These are phyloP conservation scores for Penicillium sp. DNA, from an alignment of 2,329 filamentous ascomycete species.

Conservation along the genomic window DNA sequence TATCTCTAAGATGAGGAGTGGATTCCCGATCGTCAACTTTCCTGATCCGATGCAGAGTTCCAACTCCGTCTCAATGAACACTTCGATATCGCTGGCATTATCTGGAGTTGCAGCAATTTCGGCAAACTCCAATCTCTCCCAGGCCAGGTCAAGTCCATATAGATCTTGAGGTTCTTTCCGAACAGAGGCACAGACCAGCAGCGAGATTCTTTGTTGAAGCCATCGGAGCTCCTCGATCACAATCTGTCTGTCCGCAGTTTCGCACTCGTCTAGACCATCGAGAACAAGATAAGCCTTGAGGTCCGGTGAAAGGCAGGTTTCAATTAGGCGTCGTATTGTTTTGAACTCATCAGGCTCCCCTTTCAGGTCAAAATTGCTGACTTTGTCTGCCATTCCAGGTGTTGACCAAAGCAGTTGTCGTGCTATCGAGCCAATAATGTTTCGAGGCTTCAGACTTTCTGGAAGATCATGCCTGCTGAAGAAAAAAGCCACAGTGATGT, in stretches of 20 bases:
- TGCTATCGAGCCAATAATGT: slow-evolving; percentile 33
- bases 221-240: neutral
- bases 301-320: neutral
- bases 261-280: neutral
- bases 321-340: neutral
- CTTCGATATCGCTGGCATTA: neutral
- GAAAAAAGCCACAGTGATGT: slow-evolving; percentile 31
- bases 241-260: neutral
- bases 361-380: neutral
- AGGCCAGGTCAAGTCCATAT: neutral
- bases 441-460: slow-evolving; percentile 30
- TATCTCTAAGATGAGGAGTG: neutral
- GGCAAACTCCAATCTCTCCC: neutral
- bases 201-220: neutral
- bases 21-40: neutral
- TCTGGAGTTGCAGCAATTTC: neutral
- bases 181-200: neutral
- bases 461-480: slow-evolving; percentile 34
- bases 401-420: slow-evolving; percentile 34
- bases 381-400: neutral
- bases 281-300: neutral
- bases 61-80: slow-evolving; percentile 2
- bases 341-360: neutral
- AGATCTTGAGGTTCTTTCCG: neutral
- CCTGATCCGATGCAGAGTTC: slow-evolving; percentile 15